Evolutionary conservation across 768 basidiomycete genomes (phyloP).

Genomic region (Trametes cinnabarina): DNA sequence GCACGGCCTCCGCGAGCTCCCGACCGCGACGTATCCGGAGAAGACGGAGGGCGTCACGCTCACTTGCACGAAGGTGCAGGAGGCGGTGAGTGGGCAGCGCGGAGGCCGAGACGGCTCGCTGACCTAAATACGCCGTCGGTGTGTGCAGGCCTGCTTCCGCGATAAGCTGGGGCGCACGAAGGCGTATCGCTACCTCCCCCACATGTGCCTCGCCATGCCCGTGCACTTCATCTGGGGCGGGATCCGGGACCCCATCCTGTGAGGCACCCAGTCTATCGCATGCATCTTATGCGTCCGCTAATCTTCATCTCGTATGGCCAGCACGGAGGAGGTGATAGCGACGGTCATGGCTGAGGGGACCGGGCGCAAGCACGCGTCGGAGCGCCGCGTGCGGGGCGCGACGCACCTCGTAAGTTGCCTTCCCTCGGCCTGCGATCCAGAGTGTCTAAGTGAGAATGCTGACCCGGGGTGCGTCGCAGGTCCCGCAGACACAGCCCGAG

Average conservation of each 20-base stretch:
- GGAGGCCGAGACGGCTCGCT: not conserved
- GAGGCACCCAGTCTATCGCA: no score
- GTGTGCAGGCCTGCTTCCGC: constrained; percentile 37
- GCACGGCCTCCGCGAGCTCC: constrained; percentile 30
- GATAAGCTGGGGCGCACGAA: constrained; percentile 36
- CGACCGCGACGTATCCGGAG: constrained; percentile 43
- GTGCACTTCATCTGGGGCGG: constrained; percentile 49
- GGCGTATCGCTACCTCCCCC: constrained; percentile 34
- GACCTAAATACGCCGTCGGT: not conserved
- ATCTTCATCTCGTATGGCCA: no score
- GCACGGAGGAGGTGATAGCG: not conserved
- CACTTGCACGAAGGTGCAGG: constrained; percentile 45
- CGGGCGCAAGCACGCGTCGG: not conserved
- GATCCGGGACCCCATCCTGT: constrained; percentile 30
- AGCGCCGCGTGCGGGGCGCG: not conserved
- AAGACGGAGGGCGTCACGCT: constrained; percentile 47
- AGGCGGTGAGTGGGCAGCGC: constrained; percentile 36
- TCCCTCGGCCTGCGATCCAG: no score
- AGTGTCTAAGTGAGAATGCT: no score
- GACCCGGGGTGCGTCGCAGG: no score
- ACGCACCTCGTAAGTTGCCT: constrained; percentile 3
- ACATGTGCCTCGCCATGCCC: constrained; percentile 35
- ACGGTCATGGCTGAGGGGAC: not conserved
- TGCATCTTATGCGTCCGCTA: no score
- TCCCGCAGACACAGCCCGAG: no score